Percentiles rank a stretch among this genome's conserved stretches.
phyloP scores from a whole-genome alignment of 2,329 filamentous ascomycete genomes.

The Immersiporthe knoxdaviesiana region DNA sequence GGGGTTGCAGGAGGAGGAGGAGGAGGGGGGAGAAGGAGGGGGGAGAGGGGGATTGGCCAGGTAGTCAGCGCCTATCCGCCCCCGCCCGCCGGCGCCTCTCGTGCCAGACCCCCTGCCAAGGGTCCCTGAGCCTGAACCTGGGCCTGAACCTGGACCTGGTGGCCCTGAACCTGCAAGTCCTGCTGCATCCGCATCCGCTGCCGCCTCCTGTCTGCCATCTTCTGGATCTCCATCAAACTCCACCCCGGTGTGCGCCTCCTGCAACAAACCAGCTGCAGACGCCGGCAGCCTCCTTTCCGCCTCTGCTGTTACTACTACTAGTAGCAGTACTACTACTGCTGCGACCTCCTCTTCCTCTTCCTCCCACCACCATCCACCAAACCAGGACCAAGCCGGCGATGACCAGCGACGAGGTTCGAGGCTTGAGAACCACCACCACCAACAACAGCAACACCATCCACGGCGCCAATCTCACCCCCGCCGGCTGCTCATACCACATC shows the following conservation, averaged over 20 bases:
- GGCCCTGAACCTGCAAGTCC: constrained; percentile 2
- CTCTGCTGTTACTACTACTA: constrained; percentile 4
- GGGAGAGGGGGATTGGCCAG: neutral
- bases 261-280: constrained; percentile 10
- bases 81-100: neutral
- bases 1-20: neutral
- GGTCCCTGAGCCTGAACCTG: neutral
- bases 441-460: constrained; percentile 5
- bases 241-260: constrained; percentile 19
- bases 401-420: constrained; percentile 16
- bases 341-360: constrained; percentile 11
- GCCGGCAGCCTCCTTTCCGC: constrained; percentile 13
- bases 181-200: constrained; percentile 2
- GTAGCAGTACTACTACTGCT: no score
- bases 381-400: constrained; percentile 1
- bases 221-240: constrained; percentile 11
- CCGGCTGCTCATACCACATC: constrained; percentile 7
- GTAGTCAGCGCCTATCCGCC: neutral
- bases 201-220: constrained; percentile 9
- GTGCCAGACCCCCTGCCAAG: neutral
- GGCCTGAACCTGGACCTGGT: neutral
- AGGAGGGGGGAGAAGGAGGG: neutral
- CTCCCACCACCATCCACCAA: constrained; percentile 18
- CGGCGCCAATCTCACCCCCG: constrained; percentile 16
- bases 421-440: constrained; percentile 2